phyloP scores from a whole-genome alignment of 768 basidiomycete species.

The Hericium rajendrae region DNA sequence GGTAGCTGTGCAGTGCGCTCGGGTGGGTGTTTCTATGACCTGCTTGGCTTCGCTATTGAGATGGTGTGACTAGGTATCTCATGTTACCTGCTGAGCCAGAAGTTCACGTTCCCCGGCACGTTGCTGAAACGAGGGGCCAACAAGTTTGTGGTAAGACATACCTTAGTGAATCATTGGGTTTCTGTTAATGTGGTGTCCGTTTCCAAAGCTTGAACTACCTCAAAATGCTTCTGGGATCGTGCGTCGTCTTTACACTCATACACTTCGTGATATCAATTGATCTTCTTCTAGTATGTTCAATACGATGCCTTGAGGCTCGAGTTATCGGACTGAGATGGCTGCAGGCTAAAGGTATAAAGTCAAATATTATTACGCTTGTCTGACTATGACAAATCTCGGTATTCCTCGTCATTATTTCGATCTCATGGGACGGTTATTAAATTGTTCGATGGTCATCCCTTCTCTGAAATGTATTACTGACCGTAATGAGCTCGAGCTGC shows the following conservation, averaged over 20 bases:
- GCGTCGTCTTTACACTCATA: not conserved
- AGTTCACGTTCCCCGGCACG: slow-evolving; percentile 17
- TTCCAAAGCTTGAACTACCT: not conserved
- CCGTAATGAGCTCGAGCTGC: no score
- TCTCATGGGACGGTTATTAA: no score
- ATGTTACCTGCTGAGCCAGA: slow-evolving; percentile 15
- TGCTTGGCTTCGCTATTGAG: not conserved
- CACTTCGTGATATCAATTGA: not conserved
- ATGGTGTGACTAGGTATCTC: slow-evolving; percentile 14
- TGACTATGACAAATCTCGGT: no score
- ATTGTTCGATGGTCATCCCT: no score
- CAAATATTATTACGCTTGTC: no score
- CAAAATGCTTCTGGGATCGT: not conserved
- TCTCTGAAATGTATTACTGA: no score
- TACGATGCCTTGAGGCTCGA: slow-evolving; percentile 20
- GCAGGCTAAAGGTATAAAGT: no score
- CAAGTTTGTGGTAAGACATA: slow-evolving; percentile 13
- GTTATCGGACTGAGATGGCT: not conserved
- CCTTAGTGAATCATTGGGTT: not conserved
- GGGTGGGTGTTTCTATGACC: slow-evolving; percentile 5
- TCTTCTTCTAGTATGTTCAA: slow-evolving; percentile 16
- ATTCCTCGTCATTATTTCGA: no score
- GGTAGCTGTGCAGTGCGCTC: slow-evolving; percentile 21
- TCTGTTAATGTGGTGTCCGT: not conserved
- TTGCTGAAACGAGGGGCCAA: slow-evolving; percentile 17